Percentiles rank a stretch among this genome's conserved stretches.
These are phyloP conservation scores for Eutrema salsugineum DNA, from an alignment of 441 rosid genomes.

Conservation along the genomic window DNA sequence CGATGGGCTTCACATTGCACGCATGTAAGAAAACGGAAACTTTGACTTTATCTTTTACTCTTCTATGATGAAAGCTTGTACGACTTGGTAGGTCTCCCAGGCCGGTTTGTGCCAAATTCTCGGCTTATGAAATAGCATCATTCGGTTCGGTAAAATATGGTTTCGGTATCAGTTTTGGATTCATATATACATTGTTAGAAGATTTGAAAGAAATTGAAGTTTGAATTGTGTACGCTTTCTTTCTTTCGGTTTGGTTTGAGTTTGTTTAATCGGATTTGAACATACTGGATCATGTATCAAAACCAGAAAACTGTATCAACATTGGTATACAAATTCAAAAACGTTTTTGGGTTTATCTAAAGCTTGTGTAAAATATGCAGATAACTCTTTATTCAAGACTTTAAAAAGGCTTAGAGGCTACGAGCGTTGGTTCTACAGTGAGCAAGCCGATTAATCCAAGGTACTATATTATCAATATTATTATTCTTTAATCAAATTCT, in stretches of 20 bases:
- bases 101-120: neutral
- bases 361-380: slow-evolving; percentile 13
- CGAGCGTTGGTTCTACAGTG: slow-evolving; percentile 12
- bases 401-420: neutral
- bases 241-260: neutral
- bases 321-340: neutral
- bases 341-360: neutral
- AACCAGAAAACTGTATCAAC: neutral
- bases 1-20: slow-evolving; percentile 50
- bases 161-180: neutral
- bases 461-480: neutral
- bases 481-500: neutral
- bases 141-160: neutral
- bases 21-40: slow-evolving; percentile 39
- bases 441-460: neutral
- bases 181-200: neutral
- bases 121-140: neutral
- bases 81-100: neutral
- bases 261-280: neutral
- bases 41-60: neutral
- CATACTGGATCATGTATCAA: neutral
- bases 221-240: no score
- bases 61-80: slow-evolving; percentile 4
- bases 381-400: neutral
- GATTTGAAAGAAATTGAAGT: neutral